These are phyloP conservation scores for Jackrogersella minutella DNA, from an alignment of 495 filamentous ascomycete genomes.

Conservation along the genomic window DNA sequence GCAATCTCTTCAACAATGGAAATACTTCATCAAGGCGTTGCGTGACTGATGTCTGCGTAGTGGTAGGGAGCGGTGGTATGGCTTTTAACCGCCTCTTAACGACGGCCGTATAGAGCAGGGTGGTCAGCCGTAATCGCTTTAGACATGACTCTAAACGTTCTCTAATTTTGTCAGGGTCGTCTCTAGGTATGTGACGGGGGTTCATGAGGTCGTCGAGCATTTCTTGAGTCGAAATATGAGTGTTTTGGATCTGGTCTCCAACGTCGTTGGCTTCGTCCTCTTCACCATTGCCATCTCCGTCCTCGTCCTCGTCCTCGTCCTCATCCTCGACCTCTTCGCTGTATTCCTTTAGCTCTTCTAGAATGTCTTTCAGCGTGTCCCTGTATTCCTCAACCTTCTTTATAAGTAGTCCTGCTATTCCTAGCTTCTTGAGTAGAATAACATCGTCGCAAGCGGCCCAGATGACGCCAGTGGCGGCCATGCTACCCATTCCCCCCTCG, in stretches of 20 bases:
- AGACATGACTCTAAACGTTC: slow-evolving; percentile 64
- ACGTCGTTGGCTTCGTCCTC: slow-evolving; percentile 37
- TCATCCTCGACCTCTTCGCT: slow-evolving; percentile 68
- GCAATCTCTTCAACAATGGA: slow-evolving; percentile 50
- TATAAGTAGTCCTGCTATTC: slow-evolving; percentile 68
- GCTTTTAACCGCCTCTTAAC: slow-evolving; percentile 67
- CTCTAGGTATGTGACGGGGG: slow-evolving; percentile 60
- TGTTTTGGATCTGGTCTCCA: slow-evolving; percentile 34
- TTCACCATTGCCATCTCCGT: slow-evolving; percentile 53
- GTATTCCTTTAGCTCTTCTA: slow-evolving; percentile 87
- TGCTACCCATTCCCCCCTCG: slow-evolving; percentile 58
- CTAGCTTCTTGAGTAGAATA: slow-evolving; percentile 65
- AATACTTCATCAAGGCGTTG: slow-evolving; percentile 56
- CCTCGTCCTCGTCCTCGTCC: slow-evolving; percentile 56
- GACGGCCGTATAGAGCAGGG: slow-evolving; percentile 66
- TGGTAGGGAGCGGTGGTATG: slow-evolving; percentile 50
- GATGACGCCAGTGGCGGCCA: slow-evolving; percentile 66
- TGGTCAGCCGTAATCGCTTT: slow-evolving; percentile 64
- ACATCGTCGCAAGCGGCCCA: slow-evolving; percentile 80
- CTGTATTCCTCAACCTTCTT: slow-evolving; percentile 70
- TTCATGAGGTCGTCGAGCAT: slow-evolving; percentile 66
- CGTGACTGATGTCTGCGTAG: slow-evolving; percentile 36
- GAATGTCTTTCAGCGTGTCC: slow-evolving; percentile 78
- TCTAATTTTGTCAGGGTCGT: slow-evolving; percentile 62
- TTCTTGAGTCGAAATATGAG: slow-evolving; percentile 50